These are phyloP conservation scores for Maudiozyma barnettii DNA, from an alignment of 805 yeast species.

Conservation along the genomic window DNA sequence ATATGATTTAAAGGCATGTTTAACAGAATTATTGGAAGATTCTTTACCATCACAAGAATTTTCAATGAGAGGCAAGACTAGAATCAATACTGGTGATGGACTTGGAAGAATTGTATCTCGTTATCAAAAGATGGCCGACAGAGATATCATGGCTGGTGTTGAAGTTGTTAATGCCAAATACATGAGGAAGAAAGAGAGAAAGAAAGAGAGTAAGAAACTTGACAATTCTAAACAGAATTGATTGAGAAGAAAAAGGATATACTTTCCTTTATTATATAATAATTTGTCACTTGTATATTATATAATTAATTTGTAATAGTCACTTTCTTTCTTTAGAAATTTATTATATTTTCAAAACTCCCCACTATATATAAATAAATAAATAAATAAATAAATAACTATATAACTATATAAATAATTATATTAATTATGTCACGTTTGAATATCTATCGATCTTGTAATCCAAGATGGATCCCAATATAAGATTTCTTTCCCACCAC, in stretches of 20 bases:
- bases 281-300: too few species aligned
- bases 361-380: not conserved
- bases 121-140: constrained; percentile 48
- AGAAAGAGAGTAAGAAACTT: not conserved
- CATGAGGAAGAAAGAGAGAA: constrained; percentile 28
- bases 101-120: constrained; percentile 46
- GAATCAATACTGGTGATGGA: constrained; percentile 71
- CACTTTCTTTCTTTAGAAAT: not conserved
- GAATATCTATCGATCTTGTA: constrained; percentile 4
- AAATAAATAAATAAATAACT: not conserved
- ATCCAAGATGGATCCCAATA: constrained; percentile 79
- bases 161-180: constrained; percentile 62
- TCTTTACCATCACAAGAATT: constrained; percentile 17
- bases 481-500: constrained; percentile 32
- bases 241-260: constrained; percentile 10
- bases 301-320: too few species aligned
- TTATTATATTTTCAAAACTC: too few species aligned
- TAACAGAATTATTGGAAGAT: constrained; percentile 42
- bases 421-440: not conserved
- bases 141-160: constrained; percentile 55
- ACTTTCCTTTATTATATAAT: too few species aligned
- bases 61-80: constrained; percentile 21
- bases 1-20: constrained; percentile 44
- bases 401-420: not conserved
- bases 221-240: constrained; percentile 52